These are phyloP conservation scores for Acacia confusa DNA, from an alignment of 306 rosid species.

Conservation along the genomic window DNA sequence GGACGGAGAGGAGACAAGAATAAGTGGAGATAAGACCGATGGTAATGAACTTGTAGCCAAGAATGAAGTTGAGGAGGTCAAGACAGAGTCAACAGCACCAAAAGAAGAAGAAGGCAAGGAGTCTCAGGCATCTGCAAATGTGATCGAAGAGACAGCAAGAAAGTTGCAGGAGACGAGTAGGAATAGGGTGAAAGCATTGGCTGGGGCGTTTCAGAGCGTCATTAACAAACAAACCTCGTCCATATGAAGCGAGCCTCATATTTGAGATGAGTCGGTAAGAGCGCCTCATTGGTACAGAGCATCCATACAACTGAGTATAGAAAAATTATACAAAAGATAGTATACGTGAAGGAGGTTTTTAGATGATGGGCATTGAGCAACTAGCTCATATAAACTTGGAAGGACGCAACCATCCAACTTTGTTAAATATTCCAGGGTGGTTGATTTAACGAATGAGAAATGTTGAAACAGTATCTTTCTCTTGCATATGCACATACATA, in stretches of 20 bases:
- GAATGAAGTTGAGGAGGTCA: slow-evolving; percentile 2
- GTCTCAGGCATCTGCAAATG: slow-evolving; percentile 52
- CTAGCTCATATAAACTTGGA: slow-evolving; percentile 12
- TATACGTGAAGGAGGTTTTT: neutral
- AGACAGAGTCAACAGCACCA: neutral
- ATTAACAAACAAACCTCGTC: slow-evolving; percentile 65
- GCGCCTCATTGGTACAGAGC: neutral
- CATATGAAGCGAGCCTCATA: slow-evolving; percentile 32
- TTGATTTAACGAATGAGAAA: neutral
- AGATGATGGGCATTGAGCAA: neutral
- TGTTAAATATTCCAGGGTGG: neutral
- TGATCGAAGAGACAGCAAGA: slow-evolving; percentile 60
- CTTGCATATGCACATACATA: neutral
- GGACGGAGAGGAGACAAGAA: slow-evolving; percentile 8
- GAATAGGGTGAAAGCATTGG: slow-evolving; percentile 77
- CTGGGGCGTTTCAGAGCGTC: slow-evolving; percentile 82
- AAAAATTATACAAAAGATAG: neutral
- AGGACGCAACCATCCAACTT: slow-evolving; percentile 13
- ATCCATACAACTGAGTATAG: neutral
- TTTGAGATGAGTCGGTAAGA: neutral
- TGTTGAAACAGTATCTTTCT: neutral
- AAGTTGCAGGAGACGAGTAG: slow-evolving; percentile 65
- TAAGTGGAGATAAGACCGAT: neutral
- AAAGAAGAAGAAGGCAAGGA: slow-evolving; percentile 38
- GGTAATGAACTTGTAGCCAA: slow-evolving; percentile 13